phyloP scores from a whole-genome alignment of 1,139 yeast species.

The Geotrichum bryndzae region DNA sequence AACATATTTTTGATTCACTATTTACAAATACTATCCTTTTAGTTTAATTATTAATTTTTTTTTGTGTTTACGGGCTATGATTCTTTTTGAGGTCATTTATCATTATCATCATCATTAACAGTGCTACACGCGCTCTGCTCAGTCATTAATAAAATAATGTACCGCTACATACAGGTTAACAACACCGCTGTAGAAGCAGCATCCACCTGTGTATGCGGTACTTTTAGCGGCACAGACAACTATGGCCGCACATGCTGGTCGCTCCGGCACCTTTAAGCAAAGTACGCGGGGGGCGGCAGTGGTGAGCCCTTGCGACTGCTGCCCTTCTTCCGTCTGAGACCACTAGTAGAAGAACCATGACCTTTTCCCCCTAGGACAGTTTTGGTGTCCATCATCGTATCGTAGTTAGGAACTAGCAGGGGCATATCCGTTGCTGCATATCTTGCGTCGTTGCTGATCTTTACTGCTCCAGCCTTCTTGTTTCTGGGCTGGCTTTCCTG shows the following conservation, averaged over 20 bases:
- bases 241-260: neutral
- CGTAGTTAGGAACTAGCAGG: neutral
- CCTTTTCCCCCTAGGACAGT: neutral
- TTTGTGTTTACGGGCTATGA: neutral
- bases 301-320: neutral
- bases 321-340: neutral
- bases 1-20: neutral
- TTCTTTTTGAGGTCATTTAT: neutral
- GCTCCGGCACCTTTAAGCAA: neutral
- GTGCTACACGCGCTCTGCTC: neutral
- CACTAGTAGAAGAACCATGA: neutral
- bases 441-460: neutral
- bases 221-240: neutral
- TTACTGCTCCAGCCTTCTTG: neutral
- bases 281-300: neutral
- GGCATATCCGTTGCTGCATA: neutral
- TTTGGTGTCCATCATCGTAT: neutral
- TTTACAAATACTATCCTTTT: neutral
- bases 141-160: neutral
- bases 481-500: neutral
- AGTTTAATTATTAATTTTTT: too few relatives aligned
- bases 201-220: neutral
- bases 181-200: neutral
- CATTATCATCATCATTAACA: neutral
- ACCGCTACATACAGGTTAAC: neutral